Base-by-base conservation (phyloP, 2,329 filamentous ascomycete genomes). In the Coniella vitis region DNA sequence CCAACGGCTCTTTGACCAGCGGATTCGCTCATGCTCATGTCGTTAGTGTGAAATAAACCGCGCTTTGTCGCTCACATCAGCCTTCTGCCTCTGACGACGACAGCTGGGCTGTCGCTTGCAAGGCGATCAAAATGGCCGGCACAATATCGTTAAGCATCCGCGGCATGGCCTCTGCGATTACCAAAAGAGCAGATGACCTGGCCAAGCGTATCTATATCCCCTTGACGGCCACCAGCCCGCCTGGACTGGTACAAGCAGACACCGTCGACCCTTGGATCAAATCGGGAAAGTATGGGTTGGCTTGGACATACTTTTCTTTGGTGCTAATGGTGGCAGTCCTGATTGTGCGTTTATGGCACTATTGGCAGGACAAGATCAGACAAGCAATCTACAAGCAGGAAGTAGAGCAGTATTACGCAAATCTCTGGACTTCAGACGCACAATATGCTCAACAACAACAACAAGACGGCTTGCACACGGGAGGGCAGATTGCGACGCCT, bases 361-460 rank as follows among this genome's bases (percentile, higher is more conserved):
- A 86, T 57, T 95, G 89, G 84, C 89, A 90, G 58, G 90, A 96
- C 71, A 94, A 93, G 70, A 88, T 95, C 56, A 81, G 90, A 57
- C 87, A 90, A 57, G 90, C 89, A 54, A 80, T 93, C 52, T 87
- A 93, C 70, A 91, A 94, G 69, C 84, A 93, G 61, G 82, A 88
- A 63, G 75, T 87, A 58, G 76, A 87, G 61, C 76, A 83, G 58
- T 77, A 84, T 58, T 83, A 79, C 63, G 77, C 64, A 51, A 64
- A 72, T 44, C 56, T 77, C 40, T 75, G 81, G 63, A 72, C 64
- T 61, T 59, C 75, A 47, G 73, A 79, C 43, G 63, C 75, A 55
- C 68, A 69, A 45, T 84, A 68, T 4, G 72, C 70, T 5, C n/a
- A n/a, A 13, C 69, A 71, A 41, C 14, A 35, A 12, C 36, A 37